Conservation (phyloP, 495 filamentous ascomycete genomes). For the Penicillium chermesinum region DNA sequence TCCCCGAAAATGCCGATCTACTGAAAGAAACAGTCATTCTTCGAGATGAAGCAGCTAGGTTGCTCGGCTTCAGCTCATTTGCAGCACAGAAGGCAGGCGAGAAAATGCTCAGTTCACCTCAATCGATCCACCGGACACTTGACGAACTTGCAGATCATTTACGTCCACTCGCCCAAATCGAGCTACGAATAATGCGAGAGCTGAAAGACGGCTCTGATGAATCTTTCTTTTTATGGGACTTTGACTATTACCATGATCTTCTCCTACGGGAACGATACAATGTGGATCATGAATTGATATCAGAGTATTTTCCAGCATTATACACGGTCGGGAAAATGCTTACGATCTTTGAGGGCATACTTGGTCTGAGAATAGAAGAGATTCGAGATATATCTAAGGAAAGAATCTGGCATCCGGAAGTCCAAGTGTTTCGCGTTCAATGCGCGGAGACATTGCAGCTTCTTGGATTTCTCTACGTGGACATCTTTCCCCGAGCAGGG, state of each 20-base stretch:
- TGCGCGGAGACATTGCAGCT: not conserved
- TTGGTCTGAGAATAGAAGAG: not conserved
- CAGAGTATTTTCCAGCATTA: constrained; percentile 4
- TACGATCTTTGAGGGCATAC: not conserved
- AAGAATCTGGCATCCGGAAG: constrained; percentile 2
- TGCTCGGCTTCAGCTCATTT: constrained; percentile 6
- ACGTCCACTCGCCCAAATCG: not conserved
- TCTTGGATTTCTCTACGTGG: constrained; percentile 5
- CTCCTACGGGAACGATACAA: constrained; percentile 6
- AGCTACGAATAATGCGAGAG: not conserved
- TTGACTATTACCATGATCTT: constrained; percentile 8
- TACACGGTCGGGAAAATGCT: constrained; percentile 5
- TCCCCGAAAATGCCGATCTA: not conserved
- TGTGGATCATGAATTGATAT: constrained; percentile 7
- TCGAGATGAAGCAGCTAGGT: constrained; percentile 6
- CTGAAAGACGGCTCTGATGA: not conserved
- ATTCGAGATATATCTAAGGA: not conserved
- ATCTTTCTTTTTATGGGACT: constrained; percentile 7
- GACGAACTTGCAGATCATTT: not conserved
- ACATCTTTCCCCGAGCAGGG: constrained; percentile 6
- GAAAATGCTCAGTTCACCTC: constrained; percentile 1
- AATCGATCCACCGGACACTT: not conserved
- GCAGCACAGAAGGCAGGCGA: constrained; percentile 3
- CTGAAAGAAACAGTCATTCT: constrained; percentile 3
- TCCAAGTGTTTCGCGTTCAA: not conserved